A percentile compares a stretch with the other conserved stretches of the same genome.
phyloP scores from a whole-genome alignment of 140 eudicot species.

The Anethum foeniculum region DNA sequence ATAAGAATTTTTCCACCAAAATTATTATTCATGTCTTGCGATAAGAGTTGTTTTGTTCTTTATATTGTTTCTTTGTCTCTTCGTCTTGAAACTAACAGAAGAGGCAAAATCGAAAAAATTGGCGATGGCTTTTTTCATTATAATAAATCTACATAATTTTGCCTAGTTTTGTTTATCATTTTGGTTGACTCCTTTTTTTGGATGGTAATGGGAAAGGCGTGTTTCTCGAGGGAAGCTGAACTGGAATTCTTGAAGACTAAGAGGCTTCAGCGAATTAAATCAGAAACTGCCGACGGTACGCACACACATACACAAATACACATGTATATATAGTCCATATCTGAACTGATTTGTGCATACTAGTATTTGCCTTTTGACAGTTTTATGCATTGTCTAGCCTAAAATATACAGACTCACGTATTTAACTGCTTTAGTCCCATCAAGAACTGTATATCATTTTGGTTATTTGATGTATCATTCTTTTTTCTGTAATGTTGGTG shows the following conservation, averaged over 20 bases:
- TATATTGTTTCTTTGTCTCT: too few species aligned
- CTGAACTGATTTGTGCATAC: not conserved
- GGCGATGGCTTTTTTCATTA: too few species aligned
- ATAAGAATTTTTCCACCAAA: too few species aligned
- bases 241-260: slow-evolving; percentile 72
- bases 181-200: not conserved
- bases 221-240: slow-evolving; percentile 70
- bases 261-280: slow-evolving; percentile 69
- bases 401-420: not conserved
- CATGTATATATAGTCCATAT: too few species aligned
- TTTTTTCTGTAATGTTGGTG: too few species aligned
- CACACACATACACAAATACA: too few species aligned
- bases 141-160: too few species aligned
- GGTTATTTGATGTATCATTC: not conserved
- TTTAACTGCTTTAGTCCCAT: not conserved
- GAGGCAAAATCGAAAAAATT: too few species aligned
- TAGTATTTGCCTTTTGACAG: not conserved
- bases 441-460: not conserved
- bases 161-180: not conserved
- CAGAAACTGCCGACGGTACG: slow-evolving; percentile 31
- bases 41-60: too few species aligned
- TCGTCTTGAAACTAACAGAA: too few species aligned
- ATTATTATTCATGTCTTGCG: too few species aligned
- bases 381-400: not conserved
- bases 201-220: slow-evolving; percentile 72